Base-by-base conservation (phyloP, 2,329 filamentous ascomycete species). In the Aspergillus glaucus region DNA sequence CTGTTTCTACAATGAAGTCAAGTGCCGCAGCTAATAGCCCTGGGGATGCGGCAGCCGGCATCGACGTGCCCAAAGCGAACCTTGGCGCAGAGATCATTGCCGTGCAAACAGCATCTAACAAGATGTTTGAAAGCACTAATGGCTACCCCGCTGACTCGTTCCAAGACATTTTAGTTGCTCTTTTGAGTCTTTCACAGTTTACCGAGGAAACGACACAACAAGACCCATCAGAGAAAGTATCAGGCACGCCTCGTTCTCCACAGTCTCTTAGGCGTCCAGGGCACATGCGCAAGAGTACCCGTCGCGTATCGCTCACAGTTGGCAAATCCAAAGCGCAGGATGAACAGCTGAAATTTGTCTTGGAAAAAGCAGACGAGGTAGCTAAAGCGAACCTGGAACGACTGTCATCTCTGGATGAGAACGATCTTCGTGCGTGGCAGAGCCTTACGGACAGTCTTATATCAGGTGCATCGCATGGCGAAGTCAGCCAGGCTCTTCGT, bases 121-220 rank as follows among this genome's bases (percentile, higher is more conserved):
- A 93, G 53, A 76, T 98, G 15, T 84, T 97, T 50, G 93, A 97
- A 64, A 95, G 90, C 68, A 97, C 91, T 0, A 78, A 86, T 14
- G 91, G 96, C 58, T 97, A 95, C 60, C 88, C 90, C 0, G 90
- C 92, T 55, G 78, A 83, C 14, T 77, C 89, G 0, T 97, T 97
- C 59, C 73, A 86, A 4, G 81, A 88, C 54, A 82, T 97, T 8
- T 75, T 97, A 1, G 74, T 77, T 47, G 86, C 90, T 0, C 77
- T 95, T 3, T 90, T 89, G 60, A 76, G 79, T 42, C 74, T 96
- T 6, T 75, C 95, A 5, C 77, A 56, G 43, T 54, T 58, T 42
- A 64, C 64, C 9, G 57, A 63, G 42, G 57, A 61, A 46, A 79
- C 77, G 53, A 70, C 76, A 19, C 75, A 76, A 12, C 72, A 71